These are phyloP conservation scores for Geoglossum glabrum DNA, from an alignment of 495 filamentous ascomycete species.

Conservation along the genomic window DNA sequence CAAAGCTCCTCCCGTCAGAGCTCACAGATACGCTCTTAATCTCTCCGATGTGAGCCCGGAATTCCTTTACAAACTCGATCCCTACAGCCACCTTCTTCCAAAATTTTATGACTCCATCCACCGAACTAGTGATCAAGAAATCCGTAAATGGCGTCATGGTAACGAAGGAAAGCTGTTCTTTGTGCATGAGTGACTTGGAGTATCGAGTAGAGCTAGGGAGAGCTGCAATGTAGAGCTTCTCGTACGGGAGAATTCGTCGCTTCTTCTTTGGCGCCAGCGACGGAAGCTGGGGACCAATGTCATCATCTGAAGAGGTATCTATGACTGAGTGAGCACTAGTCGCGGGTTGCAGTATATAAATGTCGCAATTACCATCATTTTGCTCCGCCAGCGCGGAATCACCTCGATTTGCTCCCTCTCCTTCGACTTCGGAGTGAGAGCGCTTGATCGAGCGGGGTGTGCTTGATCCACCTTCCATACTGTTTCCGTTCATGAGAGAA, in stretches of 20 bases:
- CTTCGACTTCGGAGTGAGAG: background rate
- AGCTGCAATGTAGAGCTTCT: slow-evolving; percentile 83
- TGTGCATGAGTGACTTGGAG: slow-evolving; percentile 96
- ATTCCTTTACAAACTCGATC: slow-evolving; percentile 97
- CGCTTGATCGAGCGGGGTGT: slow-evolving; percentile 1
- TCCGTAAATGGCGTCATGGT: slow-evolving; percentile 78
- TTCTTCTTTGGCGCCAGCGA: slow-evolving; percentile 69
- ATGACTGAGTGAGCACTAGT: background rate
- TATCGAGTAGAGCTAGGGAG: slow-evolving; percentile 69
- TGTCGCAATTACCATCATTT: background rate
- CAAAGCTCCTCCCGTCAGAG: slow-evolving; percentile 82
- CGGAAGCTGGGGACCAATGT: slow-evolving; percentile 80
- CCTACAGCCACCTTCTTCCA: slow-evolving; percentile 91
- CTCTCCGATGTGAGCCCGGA: slow-evolving; percentile 71
- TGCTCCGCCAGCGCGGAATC: background rate
- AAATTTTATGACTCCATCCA: slow-evolving; percentile 92
- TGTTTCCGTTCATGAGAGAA: background rate
- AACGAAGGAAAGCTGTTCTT: slow-evolving; percentile 72
- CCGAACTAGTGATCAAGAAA: slow-evolving; percentile 81
- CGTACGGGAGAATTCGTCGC: slow-evolving; percentile 72
- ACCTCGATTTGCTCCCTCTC: background rate
- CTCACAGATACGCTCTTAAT: slow-evolving; percentile 67
- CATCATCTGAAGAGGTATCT: slow-evolving; percentile 76
- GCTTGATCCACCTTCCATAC: background rate
- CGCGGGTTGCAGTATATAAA: background rate